Evolutionary conservation across 371 early-diverging fungal genomes (phyloP), one percentile per base, ranked within the genome.

Genomic region (Chytridium lagenaria): DNA sequence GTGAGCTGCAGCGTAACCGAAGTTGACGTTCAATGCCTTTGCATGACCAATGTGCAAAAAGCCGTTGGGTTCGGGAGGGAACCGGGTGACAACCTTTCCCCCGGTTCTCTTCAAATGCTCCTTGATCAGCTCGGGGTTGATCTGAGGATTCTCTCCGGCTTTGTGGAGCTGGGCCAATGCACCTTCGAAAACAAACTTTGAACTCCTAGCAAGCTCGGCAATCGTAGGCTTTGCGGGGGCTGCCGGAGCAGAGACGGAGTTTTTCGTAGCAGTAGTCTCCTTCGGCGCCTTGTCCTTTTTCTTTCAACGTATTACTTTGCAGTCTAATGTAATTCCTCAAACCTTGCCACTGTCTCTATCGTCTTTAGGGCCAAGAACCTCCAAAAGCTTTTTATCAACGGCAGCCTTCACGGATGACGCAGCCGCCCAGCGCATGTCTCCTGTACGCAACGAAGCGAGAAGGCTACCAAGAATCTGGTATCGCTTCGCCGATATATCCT

Each of bases 31-130:
- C 87, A 99, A 95, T 40, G 99, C 99, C 86, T 99, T 99, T 64
- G 99, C 99, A 83, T 99, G 99, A 66, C 99, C 99, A 84, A 99
- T 98, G 80, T 99, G 99, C 68, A 95, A 80, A 85, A 91, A 97
- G 19, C 99, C 99, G 81, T 99, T 99, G 67, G 99, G 99, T 87
- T 99, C 99, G 59, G 99, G 99, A n/a, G 99, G 99, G 89, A 99
- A 99, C 59, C 99, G 95, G 0, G 99, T 99, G 34, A 97, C 80
- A 1, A 99, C 99, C 77, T 90, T 91, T 7, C 98, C 96, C 61
- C 93, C 94, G 0, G 99, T 99, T 19, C 92, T 90, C 78, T 92
- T 90, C 59, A 99, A 85, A 81, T 99, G 99, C 77, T 91, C 90
- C 63, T 88, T 87, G 91, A 94, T 96, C 68, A 99, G 85, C 77